Percentiles rank a stretch among this genome's conserved stretches.
Evolutionary conservation across 495 filamentous ascomycete species (phyloP).

Genomic region (Hypoxylon rickii): DNA sequence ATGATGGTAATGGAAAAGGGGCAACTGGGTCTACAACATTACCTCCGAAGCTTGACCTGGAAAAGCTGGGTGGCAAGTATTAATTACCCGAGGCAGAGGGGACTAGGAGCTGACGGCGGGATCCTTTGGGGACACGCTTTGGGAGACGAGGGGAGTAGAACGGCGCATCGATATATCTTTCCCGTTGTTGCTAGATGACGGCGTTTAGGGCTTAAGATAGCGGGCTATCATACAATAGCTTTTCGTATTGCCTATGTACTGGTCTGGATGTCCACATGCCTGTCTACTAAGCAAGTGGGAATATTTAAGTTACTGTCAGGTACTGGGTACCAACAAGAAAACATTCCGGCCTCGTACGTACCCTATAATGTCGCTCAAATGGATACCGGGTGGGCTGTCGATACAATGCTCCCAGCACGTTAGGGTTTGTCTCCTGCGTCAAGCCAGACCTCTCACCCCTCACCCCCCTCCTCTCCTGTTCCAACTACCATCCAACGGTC

Average conservation of each 20-base stretch:
- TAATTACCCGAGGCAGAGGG: background rate
- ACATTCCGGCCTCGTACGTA: too few species aligned
- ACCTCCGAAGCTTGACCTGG: conserved; percentile 32
- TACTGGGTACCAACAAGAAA: too few species aligned
- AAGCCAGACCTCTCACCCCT: too few species aligned
- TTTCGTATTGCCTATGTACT: too few species aligned
- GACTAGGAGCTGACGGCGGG: background rate
- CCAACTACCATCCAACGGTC: too few species aligned
- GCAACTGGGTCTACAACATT: conserved; percentile 16
- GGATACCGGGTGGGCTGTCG: too few species aligned
- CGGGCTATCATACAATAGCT: conserved; percentile 16
- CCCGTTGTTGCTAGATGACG: background rate
- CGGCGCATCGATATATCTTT: background rate
- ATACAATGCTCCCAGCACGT: too few species aligned
- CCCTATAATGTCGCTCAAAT: too few species aligned
- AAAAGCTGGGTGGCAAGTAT: conserved; percentile 30
- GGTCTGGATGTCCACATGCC: too few species aligned
- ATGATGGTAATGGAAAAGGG: conserved; percentile 11
- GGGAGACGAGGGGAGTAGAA: background rate
- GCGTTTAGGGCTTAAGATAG: background rate
- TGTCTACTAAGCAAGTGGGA: background rate
- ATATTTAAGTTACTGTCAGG: background rate
- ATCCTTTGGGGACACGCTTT: background rate
- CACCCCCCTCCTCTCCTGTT: too few species aligned
- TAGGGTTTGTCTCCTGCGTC: too few species aligned